Evolutionary conservation across 768 basidiomycete species (phyloP).

Genomic region (Tremella yokohamensis): DNA sequence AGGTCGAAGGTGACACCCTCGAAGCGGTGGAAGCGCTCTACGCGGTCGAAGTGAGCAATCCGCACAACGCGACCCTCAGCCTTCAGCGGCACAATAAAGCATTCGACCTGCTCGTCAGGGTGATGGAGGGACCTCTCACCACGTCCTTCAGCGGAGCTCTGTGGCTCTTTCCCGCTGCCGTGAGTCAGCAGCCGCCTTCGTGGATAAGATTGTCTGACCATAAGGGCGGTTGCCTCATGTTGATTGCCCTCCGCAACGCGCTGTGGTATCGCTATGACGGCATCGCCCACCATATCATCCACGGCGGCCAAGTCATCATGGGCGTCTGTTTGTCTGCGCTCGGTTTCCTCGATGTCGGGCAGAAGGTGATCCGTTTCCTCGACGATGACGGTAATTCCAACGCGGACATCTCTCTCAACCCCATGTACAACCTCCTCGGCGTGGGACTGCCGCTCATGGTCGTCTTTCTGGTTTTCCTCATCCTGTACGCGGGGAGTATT

Average conservation of each 20-base stretch:
- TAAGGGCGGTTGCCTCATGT: slow-evolving; percentile 24
- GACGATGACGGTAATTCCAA: slow-evolving; percentile 1
- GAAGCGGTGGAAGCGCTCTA: slow-evolving; percentile 20
- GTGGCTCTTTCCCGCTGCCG: slow-evolving; percentile 41
- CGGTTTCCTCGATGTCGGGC: slow-evolving; percentile 34
- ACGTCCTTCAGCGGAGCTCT: slow-evolving; percentile 27
- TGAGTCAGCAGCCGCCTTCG: slow-evolving; percentile 13
- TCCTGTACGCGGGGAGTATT: not conserved
- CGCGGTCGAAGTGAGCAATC: slow-evolving; percentile 22
- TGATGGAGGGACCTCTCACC: slow-evolving; percentile 26
- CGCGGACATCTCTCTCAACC: slow-evolving; percentile 1
- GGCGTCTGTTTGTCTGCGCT: slow-evolving; percentile 24
- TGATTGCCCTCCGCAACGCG: slow-evolving; percentile 23
- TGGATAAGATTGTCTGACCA: no score
- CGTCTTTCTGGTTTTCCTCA: not conserved
- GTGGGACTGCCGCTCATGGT: slow-evolving; percentile 1
- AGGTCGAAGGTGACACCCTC: slow-evolving; percentile 17
- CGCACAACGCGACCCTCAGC: slow-evolving; percentile 8
- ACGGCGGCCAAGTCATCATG: slow-evolving; percentile 13
- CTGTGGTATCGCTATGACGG: slow-evolving; percentile 27
- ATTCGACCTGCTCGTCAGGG: slow-evolving; percentile 11
- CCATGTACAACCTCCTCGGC: not conserved
- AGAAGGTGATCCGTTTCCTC: slow-evolving; percentile 16
- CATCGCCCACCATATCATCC: slow-evolving; percentile 20
- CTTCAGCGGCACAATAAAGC: slow-evolving; percentile 12